phyloP scores from a whole-genome alignment of 23 red algal species.

The Chondrus crispus region DNA sequence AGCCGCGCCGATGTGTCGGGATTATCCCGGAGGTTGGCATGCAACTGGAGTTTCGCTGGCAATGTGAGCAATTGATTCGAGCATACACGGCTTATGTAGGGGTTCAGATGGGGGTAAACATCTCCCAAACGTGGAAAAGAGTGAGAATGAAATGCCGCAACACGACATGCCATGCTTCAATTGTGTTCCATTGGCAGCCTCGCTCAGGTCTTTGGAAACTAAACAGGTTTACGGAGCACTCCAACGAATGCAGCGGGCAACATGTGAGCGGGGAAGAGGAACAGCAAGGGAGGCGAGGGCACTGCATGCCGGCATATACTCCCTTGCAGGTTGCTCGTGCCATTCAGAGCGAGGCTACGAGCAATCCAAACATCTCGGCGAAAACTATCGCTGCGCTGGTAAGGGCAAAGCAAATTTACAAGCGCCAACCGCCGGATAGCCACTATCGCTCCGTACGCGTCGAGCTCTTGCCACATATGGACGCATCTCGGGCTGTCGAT shows the following conservation, averaged over 20 bases:
- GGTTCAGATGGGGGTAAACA: neutral
- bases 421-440: conserved; percentile 1
- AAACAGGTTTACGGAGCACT: neutral
- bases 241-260: neutral
- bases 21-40: too few relatives aligned
- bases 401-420: conserved; percentile 15
- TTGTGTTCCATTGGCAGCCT: conserved; percentile 27
- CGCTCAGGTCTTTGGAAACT: conserved; percentile 3
- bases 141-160: neutral
- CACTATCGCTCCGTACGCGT: neutral
- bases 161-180: neutral
- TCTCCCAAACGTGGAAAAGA: conserved; percentile 7
- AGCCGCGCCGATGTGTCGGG: too few relatives aligned
- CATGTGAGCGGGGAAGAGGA: neutral
- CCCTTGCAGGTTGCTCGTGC: neutral
- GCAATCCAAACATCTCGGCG: conserved; percentile 25
- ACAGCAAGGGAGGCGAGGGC: neutral
- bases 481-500: neutral
- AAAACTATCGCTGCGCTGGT: neutral
- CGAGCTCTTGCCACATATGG: neutral
- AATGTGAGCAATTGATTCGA: conserved; percentile 29
- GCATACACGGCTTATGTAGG: conserved; percentile 14
- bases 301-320: conserved; percentile 2
- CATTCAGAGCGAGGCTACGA: neutral
- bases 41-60: conserved; percentile 9